Percentiles rank a stretch among this genome's conserved stretches.
phyloP scores from a whole-genome alignment of 768 basidiomycete genomes.

The Boletus tylopilopsis region DNA sequence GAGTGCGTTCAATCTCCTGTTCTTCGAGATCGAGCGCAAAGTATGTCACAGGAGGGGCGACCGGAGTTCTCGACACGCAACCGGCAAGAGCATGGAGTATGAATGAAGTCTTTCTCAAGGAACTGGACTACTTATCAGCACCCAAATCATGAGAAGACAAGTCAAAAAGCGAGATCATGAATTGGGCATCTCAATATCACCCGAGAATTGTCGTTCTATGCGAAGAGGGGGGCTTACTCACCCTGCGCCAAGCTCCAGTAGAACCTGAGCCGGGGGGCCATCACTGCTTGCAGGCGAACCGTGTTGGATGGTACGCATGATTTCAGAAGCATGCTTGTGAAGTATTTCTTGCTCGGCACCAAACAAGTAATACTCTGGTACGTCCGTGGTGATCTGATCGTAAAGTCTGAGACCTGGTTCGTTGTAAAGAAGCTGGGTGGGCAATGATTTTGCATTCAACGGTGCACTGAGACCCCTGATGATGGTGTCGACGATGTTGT shows the following conservation, averaged over 20 bases:
- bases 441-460: slow-evolving; percentile 56
- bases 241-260: slow-evolving; percentile 95
- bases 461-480: slow-evolving; percentile 54
- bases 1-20: slow-evolving; percentile 77
- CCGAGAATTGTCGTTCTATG: background rate
- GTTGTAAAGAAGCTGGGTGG: slow-evolving; percentile 84
- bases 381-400: slow-evolving; percentile 78
- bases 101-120: slow-evolving; percentile 86
- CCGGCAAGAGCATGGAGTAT: slow-evolving; percentile 70
- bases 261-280: slow-evolving; percentile 45
- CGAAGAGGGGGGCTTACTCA: slow-evolving; percentile 36
- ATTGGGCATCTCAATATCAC: background rate
- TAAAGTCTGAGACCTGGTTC: slow-evolving; percentile 82
- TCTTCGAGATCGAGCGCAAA: slow-evolving; percentile 93
- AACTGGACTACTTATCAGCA: slow-evolving; percentile 40
- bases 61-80: slow-evolving; percentile 36
- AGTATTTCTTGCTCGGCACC: slow-evolving; percentile 84
- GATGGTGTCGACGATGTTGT: slow-evolving; percentile 45
- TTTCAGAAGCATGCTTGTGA: slow-evolving; percentile 65
- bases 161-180: too few species aligned
- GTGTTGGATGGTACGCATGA: slow-evolving; percentile 68
- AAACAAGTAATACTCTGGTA: slow-evolving; percentile 87
- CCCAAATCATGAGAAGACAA: background rate
- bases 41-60: slow-evolving; percentile 62
- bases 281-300: slow-evolving; percentile 14